A percentile compares a stretch with the other conserved stretches of the same genome.
phyloP scores from a whole-genome alignment of 2,329 filamentous ascomycete species.

The Botrytis galanthina region DNA sequence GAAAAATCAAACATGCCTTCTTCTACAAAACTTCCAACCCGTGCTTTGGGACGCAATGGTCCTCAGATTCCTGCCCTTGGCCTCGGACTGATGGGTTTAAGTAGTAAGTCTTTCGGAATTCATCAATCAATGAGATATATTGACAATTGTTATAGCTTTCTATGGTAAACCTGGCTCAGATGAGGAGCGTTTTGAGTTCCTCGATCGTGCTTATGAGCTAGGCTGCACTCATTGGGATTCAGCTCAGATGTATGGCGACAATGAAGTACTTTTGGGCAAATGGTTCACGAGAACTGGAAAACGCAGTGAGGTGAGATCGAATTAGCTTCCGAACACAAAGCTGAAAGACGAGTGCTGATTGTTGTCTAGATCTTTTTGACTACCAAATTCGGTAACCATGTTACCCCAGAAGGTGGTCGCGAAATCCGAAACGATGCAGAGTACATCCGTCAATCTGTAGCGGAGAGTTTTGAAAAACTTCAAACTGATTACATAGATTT shows the following conservation, averaged over 20 bases:
- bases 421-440: constrained; percentile 19
- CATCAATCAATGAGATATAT: background rate
- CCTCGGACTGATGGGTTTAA: constrained; percentile 24
- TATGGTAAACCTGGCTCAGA: constrained; percentile 39
- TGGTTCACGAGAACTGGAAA: constrained; percentile 44
- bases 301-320: constrained; percentile 13
- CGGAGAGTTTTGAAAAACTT: constrained; percentile 21
- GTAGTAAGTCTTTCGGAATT: constrained; percentile 4
- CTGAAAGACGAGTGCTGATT: constrained; percentile 37
- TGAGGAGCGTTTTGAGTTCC: constrained; percentile 39
- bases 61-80: constrained; percentile 24
- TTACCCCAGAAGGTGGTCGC: constrained; percentile 18
- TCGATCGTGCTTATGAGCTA: constrained; percentile 41
- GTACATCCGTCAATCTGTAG: constrained; percentile 20
- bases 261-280: constrained; percentile 47
- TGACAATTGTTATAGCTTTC: constrained; percentile 12
- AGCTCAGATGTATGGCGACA: constrained; percentile 39
- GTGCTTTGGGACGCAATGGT: constrained; percentile 20
- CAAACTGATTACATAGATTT: constrained; percentile 23
- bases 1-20: constrained; percentile 13
- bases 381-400: constrained; percentile 34
- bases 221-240: constrained; percentile 41
- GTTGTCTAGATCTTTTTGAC: constrained; percentile 45
- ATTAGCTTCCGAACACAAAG: constrained; percentile 33
- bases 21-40: constrained; percentile 23